phyloP scores from a whole-genome alignment of 495 filamentous ascomycete species.

The Penicillium malachiteum region DNA sequence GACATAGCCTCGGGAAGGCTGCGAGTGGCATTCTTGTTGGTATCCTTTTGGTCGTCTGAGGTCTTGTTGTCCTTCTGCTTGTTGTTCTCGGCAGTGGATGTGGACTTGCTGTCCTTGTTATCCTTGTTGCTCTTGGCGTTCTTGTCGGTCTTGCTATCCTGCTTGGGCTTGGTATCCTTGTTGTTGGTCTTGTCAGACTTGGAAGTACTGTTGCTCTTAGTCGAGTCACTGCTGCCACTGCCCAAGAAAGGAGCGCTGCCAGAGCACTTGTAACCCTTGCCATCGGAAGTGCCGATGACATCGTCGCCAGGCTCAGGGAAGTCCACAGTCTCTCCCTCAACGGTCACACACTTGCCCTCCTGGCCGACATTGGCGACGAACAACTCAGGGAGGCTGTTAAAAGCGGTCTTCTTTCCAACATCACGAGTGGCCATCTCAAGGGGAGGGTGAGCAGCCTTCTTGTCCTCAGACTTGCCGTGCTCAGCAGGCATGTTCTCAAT shows the following conservation, averaged over 20 bases:
- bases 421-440: constrained; percentile 29
- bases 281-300: constrained; percentile 18
- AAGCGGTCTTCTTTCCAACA: constrained; percentile 39
- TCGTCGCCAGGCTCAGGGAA: constrained; percentile 29
- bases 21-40: constrained; percentile 1
- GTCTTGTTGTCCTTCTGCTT: neutral
- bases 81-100: neutral
- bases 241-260: constrained; percentile 24
- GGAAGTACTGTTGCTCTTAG: constrained; percentile 4
- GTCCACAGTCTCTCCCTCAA: constrained; percentile 26
- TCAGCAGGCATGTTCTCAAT: neutral
- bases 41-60: neutral
- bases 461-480: constrained; percentile 1
- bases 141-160: neutral
- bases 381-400: constrained; percentile 45
- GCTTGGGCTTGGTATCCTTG: neutral
- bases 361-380: constrained; percentile 58
- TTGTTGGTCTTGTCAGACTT: constrained; percentile 2
- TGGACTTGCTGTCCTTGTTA: constrained; percentile 2
- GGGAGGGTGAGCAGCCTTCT: constrained; percentile 12
- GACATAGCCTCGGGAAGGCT: constrained; percentile 10
- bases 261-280: constrained; percentile 29
- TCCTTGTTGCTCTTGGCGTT: neutral
- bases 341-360: constrained; percentile 32
- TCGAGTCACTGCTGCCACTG: constrained; percentile 1